Percentiles rank a stretch among this genome's conserved stretches.
Conservation (phyloP, 73 alveolate species). For the Paramecium bursaria region DNA sequence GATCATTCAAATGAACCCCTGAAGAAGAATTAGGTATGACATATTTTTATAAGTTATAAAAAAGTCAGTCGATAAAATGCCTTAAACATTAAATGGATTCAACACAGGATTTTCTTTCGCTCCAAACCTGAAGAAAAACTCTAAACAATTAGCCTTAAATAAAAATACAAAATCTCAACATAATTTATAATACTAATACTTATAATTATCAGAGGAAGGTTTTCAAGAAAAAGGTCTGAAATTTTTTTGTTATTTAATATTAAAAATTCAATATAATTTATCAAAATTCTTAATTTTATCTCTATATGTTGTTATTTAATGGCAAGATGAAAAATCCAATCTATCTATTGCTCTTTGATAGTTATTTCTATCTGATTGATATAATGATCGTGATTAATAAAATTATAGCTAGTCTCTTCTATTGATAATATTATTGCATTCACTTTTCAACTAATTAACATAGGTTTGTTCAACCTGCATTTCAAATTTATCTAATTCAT, state of each 20-base stretch:
- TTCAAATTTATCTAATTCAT: background rate
- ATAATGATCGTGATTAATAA: background rate
- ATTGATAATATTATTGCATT: background rate
- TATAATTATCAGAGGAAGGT: conserved; percentile 42
- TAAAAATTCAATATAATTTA: background rate
- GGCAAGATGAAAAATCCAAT: conserved; percentile 39
- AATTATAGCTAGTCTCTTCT: conserved; percentile 3
- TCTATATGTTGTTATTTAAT: conserved; percentile 19
- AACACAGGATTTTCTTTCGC: conserved; percentile 40
- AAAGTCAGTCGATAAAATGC: conserved; percentile 46
- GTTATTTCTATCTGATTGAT: conserved; percentile 24
- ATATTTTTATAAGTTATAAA: conserved; percentile 7
- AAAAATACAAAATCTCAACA: conserved; percentile 54
- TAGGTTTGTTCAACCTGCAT: conserved; percentile 16
- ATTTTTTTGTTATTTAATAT: background rate
- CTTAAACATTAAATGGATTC: conserved; percentile 47
- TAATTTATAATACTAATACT: conserved; percentile 66
- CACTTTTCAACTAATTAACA: conserved; percentile 35
- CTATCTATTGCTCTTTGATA: conserved; percentile 21
- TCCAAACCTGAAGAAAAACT: background rate
- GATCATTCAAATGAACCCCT: no score
- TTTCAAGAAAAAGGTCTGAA: conserved; percentile 5
- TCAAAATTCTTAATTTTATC: background rate
- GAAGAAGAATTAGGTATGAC: conserved; percentile 6
- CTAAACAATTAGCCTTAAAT: conserved; percentile 43